A percentile compares a stretch with the other conserved stretches of the same genome.
These are phyloP conservation scores for Pyrrhoderma lamaoense DNA, from an alignment of 1,284 basidiomycete species.

Conservation along the genomic window DNA sequence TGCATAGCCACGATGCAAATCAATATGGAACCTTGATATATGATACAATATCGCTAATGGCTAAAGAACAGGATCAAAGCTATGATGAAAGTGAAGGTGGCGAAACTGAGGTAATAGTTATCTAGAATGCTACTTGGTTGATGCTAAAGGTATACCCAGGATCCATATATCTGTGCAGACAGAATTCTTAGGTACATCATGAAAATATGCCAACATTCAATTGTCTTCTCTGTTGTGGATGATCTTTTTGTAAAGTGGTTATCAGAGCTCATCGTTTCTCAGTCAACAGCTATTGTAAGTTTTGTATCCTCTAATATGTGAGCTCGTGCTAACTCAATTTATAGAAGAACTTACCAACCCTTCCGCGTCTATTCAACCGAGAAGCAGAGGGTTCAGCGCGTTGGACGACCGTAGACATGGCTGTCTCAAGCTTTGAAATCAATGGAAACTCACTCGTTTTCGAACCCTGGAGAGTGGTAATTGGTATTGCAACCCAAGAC, in stretches of 20 bases:
- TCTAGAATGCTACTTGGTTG: slow-evolving; percentile 31
- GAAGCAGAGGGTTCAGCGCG: slow-evolving; percentile 35
- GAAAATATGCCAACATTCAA: slow-evolving; percentile 45
- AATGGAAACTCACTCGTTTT: slow-evolving; percentile 23
- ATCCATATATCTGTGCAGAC: slow-evolving; percentile 25
- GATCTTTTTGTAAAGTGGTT: slow-evolving; percentile 62
- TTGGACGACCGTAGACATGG: slow-evolving; percentile 13
- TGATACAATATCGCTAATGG: slow-evolving; percentile 41
- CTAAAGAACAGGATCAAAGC: slow-evolving; percentile 27
- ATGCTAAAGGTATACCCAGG: neutral
- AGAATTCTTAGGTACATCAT: slow-evolving; percentile 44
- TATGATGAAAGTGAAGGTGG: neutral
- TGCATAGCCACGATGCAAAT: slow-evolving; percentile 51
- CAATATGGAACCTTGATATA: slow-evolving; percentile 44
- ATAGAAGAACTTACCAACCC: slow-evolving; percentile 42
- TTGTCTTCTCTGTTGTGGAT: slow-evolving; percentile 56
- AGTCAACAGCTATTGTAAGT: slow-evolving; percentile 34
- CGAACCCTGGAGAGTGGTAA: slow-evolving; percentile 53
- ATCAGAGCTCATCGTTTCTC: slow-evolving; percentile 34
- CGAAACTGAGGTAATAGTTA: neutral
- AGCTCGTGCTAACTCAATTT: slow-evolving; percentile 17
- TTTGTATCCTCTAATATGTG: neutral
- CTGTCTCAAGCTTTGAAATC: slow-evolving; percentile 16
- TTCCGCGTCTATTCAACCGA: slow-evolving; percentile 52
- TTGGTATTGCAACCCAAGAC: slow-evolving; percentile 37